phyloP scores from a whole-genome alignment of 768 basidiomycete genomes.

The Termitomyces sp. region DNA sequence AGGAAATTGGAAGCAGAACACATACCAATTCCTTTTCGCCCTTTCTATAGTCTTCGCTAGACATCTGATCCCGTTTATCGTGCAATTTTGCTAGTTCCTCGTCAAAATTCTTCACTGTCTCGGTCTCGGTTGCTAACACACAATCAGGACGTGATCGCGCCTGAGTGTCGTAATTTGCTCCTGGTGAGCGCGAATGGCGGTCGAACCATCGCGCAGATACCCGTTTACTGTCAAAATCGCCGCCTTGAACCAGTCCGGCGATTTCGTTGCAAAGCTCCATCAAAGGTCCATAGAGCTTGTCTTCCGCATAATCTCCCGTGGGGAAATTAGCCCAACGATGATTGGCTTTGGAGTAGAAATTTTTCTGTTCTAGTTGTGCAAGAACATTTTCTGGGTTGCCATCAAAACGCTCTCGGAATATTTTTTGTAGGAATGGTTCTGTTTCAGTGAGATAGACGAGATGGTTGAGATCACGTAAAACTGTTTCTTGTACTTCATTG shows the following conservation, averaged over 20 bases:
- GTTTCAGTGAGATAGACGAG: not conserved
- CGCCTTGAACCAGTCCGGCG: not conserved
- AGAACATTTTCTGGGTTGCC: not conserved
- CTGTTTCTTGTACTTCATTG: not conserved
- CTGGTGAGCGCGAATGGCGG: not conserved
- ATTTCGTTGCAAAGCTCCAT: not conserved
- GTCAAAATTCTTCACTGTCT: not conserved
- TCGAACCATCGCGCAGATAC: not conserved
- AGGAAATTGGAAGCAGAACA: not conserved
- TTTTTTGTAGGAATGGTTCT: not conserved
- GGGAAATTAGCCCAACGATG: not conserved
- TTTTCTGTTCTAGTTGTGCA: not conserved
- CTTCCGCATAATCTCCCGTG: not conserved
- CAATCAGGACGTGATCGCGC: not conserved
- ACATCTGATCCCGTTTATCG: not conserved
- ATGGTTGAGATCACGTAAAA: not conserved
- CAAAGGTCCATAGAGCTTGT: not conserved
- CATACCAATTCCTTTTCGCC: not conserved
- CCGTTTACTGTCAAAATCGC: not conserved
- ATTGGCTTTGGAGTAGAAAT: not conserved
- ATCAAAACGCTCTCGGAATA: not conserved
- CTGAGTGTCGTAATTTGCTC: not conserved
- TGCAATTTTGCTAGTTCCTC: no score
- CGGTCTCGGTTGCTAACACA: not conserved
- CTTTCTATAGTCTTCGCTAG: no score